phyloP scores from a whole-genome alignment of 2,329 filamentous ascomycete species.

The Phyllosticta citrichinensis region DNA sequence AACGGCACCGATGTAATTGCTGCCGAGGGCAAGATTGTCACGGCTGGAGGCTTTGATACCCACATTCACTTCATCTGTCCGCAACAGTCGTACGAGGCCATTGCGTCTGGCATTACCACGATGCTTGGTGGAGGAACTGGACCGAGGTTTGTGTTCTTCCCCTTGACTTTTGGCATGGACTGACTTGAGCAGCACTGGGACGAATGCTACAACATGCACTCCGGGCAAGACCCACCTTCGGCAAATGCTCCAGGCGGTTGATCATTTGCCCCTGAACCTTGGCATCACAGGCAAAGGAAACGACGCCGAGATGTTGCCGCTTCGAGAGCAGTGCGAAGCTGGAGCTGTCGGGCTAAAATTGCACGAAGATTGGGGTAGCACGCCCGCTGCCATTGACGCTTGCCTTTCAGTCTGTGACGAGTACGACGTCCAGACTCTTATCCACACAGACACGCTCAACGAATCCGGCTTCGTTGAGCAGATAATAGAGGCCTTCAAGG shows the following conservation, averaged over 20 bases:
- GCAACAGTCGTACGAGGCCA: conserved; percentile 74
- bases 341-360: conserved; percentile 87
- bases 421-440: conserved; percentile 83
- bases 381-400: conserved; percentile 81
- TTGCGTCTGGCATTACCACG: conserved; percentile 80
- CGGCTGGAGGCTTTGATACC: conserved; percentile 78
- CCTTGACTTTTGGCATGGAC: neutral
- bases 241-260: conserved; percentile 82
- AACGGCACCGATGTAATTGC: conserved; percentile 87
- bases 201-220: conserved; percentile 87
- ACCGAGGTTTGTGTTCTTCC: conserved; percentile 52
- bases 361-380: conserved; percentile 93
- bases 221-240: conserved; percentile 74
- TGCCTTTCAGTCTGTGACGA: conserved; percentile 77
- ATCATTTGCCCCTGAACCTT: conserved; percentile 72
- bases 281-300: conserved; percentile 94
- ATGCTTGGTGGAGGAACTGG: conserved; percentile 86
- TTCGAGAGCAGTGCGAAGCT: conserved; percentile 71
- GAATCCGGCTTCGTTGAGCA: conserved; percentile 96
- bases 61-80: conserved; percentile 95
- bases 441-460: conserved; percentile 88
- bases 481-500: conserved; percentile 75
- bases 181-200: conserved; percentile 55
- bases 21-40: conserved; percentile 82
- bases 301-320: conserved; percentile 58